Evolutionary conservation across 805 yeast genomes (phyloP).

Genomic region (Teunomyces pallodes): DNA sequence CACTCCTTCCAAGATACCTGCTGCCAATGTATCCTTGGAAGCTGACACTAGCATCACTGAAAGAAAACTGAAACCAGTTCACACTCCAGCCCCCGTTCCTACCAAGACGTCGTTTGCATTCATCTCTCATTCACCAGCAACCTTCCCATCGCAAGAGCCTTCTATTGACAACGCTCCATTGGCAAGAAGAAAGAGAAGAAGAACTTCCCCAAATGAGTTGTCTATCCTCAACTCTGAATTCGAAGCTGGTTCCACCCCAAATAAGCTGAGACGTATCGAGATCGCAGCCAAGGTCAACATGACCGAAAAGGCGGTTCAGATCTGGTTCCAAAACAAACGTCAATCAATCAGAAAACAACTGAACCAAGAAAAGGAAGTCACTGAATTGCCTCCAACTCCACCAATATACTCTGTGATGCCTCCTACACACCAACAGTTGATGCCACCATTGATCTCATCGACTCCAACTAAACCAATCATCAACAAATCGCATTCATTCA

Average conservation of each 20-base stretch:
- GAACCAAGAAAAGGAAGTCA: constrained; percentile 36
- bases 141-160: constrained; percentile 82
- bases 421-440: background rate
- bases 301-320: constrained; percentile 98
- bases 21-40: constrained; percentile 8
- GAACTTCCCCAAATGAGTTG: constrained; percentile 88
- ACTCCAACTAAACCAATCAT: constrained; percentile 14
- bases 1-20: constrained; percentile 8
- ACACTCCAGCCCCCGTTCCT: constrained; percentile 1
- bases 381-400: constrained; percentile 44
- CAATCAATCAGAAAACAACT: constrained; percentile 66
- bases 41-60: constrained; percentile 11
- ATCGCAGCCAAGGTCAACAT: constrained; percentile 81
- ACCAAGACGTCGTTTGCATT: constrained; percentile 63
- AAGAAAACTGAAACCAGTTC: background rate
- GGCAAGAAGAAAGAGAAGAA: constrained; percentile 91
- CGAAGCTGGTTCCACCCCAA: constrained; percentile 74
- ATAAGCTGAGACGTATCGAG: constrained; percentile 67
- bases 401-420: constrained; percentile 7
- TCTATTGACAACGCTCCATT: constrained; percentile 85
- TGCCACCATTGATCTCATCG: constrained; percentile 10
- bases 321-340: constrained; percentile 97
- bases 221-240: constrained; percentile 80
- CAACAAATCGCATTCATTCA: constrained; percentile 10
- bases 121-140: constrained; percentile 88